Evolutionary conservation across 1,284 basidiomycete species (phyloP).

Genomic region (Pterula multifida): DNA sequence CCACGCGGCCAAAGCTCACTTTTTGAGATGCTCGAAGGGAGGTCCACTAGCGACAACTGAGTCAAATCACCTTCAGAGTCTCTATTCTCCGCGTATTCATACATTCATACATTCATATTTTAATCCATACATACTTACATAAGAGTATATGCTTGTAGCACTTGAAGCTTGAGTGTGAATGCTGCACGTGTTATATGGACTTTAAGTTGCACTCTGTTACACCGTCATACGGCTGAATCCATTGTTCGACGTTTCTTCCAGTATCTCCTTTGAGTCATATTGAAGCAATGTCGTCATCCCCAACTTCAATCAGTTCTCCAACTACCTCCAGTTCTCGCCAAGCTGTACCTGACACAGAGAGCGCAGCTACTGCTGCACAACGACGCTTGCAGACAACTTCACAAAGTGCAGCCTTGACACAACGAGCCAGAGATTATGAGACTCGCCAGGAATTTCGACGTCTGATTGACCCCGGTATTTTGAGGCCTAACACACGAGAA

Average conservation of each 20-base stretch:
- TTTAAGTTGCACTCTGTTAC: no score
- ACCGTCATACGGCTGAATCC: background rate
- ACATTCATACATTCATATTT: no score
- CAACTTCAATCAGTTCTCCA: background rate
- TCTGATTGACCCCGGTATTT: conserved; percentile 58
- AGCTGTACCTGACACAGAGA: background rate
- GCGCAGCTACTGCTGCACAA: background rate
- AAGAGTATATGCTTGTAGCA: no score
- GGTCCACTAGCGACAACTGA: background rate
- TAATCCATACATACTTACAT: no score
- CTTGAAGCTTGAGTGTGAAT: no score
- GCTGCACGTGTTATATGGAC: no score
- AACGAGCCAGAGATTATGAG: conserved; percentile 45
- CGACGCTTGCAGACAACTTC: background rate
- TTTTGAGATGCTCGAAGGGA: background rate
- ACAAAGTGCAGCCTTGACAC: conserved; percentile 7
- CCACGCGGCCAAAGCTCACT: background rate
- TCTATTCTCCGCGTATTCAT: no score
- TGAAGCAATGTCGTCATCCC: background rate
- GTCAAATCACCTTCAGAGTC: no score
- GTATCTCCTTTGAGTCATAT: no score
- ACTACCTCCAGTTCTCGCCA: background rate
- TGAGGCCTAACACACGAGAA: conserved; percentile 54
- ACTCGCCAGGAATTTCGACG: conserved; percentile 59
- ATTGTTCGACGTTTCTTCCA: no score